These are phyloP conservation scores for Talaromyces sp. DNA, from an alignment of 2,329 filamentous ascomycete genomes.

Conservation along the genomic window DNA sequence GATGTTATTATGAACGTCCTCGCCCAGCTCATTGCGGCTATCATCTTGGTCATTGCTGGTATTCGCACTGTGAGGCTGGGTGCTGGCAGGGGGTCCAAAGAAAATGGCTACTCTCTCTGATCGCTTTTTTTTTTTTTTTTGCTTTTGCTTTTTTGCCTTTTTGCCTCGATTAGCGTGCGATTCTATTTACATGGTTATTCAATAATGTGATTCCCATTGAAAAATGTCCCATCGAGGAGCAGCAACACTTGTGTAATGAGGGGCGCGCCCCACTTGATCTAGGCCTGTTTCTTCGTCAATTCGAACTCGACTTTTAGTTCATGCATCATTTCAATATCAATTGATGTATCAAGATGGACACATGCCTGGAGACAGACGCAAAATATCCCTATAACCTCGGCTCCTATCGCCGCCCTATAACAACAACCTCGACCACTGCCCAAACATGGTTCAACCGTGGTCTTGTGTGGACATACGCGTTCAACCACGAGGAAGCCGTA, in stretches of 20 bases:
- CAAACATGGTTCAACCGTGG: conserved; percentile 68
- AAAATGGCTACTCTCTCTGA: neutral
- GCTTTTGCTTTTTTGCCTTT: neutral
- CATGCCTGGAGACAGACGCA: neutral
- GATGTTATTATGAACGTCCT: conserved; percentile 8
- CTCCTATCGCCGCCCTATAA: conserved; percentile 51
- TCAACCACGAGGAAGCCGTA: conserved; percentile 69
- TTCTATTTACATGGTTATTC: neutral
- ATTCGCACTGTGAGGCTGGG: neutral
- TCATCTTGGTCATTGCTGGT: conserved; percentile 2
- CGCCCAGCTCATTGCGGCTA: conserved; percentile 2
- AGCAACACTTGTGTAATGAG: too few species aligned
- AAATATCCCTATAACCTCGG: conserved; percentile 52
- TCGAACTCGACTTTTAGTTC: neutral
- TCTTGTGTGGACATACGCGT: conserved; percentile 67
- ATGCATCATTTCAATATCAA: neutral
- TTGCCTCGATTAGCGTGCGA: neutral
- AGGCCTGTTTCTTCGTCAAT: neutral
- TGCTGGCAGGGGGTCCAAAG: neutral
- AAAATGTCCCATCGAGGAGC: neutral
- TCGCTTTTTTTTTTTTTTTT: neutral
- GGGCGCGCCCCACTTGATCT: neutral
- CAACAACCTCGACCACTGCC: conserved; percentile 46
- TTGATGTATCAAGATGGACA: neutral
- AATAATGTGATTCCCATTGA: neutral